Conservation (phyloP, 163 green algal genomes). For the Scenedesmus sp. region DNA sequence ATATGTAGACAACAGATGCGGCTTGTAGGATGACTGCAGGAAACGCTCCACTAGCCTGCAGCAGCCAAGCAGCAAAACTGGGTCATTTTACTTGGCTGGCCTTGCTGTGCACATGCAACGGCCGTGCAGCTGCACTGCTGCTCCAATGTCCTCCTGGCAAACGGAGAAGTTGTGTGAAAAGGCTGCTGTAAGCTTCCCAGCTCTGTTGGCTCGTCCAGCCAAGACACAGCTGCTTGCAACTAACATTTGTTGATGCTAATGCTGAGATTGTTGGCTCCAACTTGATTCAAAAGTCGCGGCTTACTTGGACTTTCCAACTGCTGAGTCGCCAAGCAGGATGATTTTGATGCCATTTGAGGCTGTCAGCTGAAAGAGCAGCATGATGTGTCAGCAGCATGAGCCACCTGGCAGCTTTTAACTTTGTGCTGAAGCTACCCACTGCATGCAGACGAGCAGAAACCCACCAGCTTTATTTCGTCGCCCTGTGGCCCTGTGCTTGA, state of each 20-base stretch:
- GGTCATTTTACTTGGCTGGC: too few species aligned
- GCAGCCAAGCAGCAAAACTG: not conserved
- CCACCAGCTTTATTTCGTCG: slow-evolving; percentile 66
- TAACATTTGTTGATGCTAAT: too few species aligned
- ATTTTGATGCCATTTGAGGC: slow-evolving; percentile 71
- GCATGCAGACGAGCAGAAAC: not conserved
- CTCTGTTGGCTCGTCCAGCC: not conserved
- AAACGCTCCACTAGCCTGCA: slow-evolving; percentile 79
- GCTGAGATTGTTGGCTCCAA: not conserved
- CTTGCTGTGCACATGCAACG: not conserved
- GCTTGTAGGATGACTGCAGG: slow-evolving; percentile 78
- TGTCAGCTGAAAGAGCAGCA: slow-evolving; percentile 65
- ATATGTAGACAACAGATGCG: slow-evolving; percentile 79
- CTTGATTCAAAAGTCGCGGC: not conserved
- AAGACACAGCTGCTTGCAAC: too few species aligned
- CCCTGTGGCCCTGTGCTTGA: slow-evolving; percentile 61
- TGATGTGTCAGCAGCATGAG: not conserved
- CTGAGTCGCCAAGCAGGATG: slow-evolving; percentile 79
- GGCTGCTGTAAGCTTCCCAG: too few species aligned
- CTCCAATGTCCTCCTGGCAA: not conserved
- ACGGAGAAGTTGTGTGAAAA: not conserved
- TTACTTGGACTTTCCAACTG: slow-evolving; percentile 81
- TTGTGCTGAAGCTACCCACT: not conserved
- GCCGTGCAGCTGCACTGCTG: too few species aligned
- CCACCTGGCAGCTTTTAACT: not conserved